Conservation (phyloP, 208 protist species). For the Acanthamoeba healyi region DNA sequence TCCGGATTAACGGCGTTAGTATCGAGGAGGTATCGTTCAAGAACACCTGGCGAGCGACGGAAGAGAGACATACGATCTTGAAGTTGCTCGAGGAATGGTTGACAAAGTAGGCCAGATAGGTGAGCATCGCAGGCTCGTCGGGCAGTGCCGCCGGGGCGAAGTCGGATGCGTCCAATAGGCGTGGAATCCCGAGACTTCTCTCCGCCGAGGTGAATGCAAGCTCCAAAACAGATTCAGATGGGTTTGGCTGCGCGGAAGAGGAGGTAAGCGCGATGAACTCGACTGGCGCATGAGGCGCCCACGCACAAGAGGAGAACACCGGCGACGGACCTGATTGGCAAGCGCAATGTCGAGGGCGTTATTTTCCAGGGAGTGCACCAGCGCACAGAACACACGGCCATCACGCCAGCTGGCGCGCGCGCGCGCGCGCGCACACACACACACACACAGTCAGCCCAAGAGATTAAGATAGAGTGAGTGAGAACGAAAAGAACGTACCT, state of each 20-base stretch:
- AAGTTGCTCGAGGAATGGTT: background rate
- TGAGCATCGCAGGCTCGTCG: conserved; percentile 14
- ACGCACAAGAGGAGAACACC: background rate
- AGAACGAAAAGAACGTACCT: background rate
- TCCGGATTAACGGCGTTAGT: no score
- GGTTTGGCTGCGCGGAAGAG: background rate
- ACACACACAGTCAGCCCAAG: no score
- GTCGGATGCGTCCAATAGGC: background rate
- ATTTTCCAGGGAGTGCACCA: background rate
- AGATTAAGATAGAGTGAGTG: no score
- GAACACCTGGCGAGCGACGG: no score
- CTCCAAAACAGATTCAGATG: background rate
- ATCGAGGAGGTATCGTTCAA: no score
- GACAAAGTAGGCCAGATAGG: conserved; percentile 23
- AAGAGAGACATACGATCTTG: background rate
- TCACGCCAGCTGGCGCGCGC: background rate
- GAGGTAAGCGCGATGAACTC: background rate
- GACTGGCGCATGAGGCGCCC: background rate
- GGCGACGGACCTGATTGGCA: background rate
- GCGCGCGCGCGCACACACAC: background rate
- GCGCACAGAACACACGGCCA: background rate
- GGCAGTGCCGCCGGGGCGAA: background rate
- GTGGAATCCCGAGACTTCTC: background rate
- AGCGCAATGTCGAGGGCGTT: background rate
- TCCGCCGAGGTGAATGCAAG: background rate